Evolutionary conservation across 331 rosid genomes (phyloP).

Genomic region (Quercus lobata): DNA sequence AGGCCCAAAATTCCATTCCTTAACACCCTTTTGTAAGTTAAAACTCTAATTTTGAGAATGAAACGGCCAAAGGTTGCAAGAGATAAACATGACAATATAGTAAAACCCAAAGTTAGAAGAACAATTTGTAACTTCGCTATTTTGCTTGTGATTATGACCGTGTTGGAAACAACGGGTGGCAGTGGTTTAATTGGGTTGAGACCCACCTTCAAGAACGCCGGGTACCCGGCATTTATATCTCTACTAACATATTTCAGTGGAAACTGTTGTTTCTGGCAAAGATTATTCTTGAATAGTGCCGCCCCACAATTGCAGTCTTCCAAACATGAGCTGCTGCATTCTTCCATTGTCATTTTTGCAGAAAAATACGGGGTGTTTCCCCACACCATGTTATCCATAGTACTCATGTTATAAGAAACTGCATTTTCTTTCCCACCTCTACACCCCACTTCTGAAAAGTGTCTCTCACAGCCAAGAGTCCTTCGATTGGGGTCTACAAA

Average conservation of each 20-base stretch:
- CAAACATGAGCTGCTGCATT: neutral
- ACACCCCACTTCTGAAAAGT: neutral
- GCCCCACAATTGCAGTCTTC: neutral
- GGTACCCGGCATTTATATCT: neutral
- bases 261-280: neutral
- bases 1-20: accelerated
- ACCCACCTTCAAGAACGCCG: no score
- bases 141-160: neutral
- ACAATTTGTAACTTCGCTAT: neutral
- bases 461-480: constrained; percentile 8
- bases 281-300: neutral
- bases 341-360: neutral
- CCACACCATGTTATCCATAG: neutral
- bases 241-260: neutral
- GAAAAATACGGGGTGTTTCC: accelerated
- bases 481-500: neutral
- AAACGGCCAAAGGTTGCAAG: neutral
- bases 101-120: neutral
- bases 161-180: no score
- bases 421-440: neutral
- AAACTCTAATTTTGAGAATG: neutral
- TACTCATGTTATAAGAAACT: accelerated
- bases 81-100: neutral
- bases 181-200: no score
- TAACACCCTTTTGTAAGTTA: no score